These are phyloP conservation scores for Tricladium varicosporioides DNA, from an alignment of 2,329 filamentous ascomycete genomes.

Conservation along the genomic window DNA sequence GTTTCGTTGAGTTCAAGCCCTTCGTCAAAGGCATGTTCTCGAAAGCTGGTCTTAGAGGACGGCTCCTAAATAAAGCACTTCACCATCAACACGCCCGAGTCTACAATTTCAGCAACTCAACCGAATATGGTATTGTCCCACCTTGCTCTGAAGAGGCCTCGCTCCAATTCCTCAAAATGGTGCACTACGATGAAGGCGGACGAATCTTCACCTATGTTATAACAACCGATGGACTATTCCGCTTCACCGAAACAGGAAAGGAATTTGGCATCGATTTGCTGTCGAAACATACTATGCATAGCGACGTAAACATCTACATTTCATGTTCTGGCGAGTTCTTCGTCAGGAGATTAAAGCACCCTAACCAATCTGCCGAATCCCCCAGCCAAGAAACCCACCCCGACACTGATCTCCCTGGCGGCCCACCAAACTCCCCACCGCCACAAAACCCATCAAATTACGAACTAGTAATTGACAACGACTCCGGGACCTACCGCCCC, in stretches of 20 bases:
- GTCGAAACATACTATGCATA: slow-evolving; percentile 97
- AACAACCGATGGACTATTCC: slow-evolving; percentile 79
- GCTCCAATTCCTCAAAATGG: slow-evolving; percentile 79
- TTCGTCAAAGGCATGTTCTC: slow-evolving; percentile 90
- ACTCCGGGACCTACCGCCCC: slow-evolving; percentile 89
- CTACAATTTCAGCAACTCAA: slow-evolving; percentile 82
- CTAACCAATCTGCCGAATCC: slow-evolving; percentile 42
- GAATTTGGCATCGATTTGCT: slow-evolving; percentile 93
- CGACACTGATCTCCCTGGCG: slow-evolving; percentile 44
- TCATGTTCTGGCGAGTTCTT: slow-evolving; percentile 94
- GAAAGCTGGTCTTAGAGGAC: slow-evolving; percentile 71
- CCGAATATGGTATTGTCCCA: slow-evolving; percentile 67
- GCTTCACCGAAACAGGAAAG: slow-evolving; percentile 93
- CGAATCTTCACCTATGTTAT: slow-evolving; percentile 90
- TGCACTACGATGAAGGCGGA: slow-evolving; percentile 81
- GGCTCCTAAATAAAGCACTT: slow-evolving; percentile 77
- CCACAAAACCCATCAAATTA: slow-evolving; percentile 59
- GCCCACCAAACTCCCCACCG: slow-evolving; percentile 43
- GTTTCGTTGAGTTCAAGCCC: slow-evolving; percentile 89
- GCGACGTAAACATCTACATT: slow-evolving; percentile 85
- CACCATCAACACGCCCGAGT: slow-evolving; percentile 88
- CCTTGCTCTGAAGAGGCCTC: slow-evolving; percentile 69
- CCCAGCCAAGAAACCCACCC: slow-evolving; percentile 53
- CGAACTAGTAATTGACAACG: slow-evolving; percentile 91
- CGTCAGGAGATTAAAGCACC: slow-evolving; percentile 65